Percentiles rank a stretch among this genome's conserved stretches.
Conservation (phyloP, 192 early-diverging fungal genomes). For the Coemansia sp. region DNA sequence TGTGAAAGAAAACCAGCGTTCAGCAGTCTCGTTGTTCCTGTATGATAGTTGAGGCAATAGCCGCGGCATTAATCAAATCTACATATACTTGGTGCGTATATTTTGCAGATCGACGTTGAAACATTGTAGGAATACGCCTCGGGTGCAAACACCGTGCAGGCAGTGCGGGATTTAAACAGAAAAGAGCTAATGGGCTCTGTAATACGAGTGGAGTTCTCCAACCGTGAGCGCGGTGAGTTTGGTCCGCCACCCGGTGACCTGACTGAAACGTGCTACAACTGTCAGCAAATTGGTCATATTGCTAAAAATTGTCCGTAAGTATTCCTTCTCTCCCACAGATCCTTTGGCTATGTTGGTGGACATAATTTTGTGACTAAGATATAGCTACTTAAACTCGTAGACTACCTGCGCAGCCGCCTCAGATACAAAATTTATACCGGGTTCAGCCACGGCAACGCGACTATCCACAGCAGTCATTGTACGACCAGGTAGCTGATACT, state of each 20-base stretch:
- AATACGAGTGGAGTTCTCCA: conserved; percentile 37
- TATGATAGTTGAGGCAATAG: no score
- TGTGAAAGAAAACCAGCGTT: no score
- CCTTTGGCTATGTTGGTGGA: background rate
- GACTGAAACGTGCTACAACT: conserved; percentile 33
- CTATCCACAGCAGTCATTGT: background rate
- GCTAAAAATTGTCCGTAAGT: conserved; percentile 44
- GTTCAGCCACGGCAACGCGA: conserved; percentile 8
- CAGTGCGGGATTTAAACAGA: conserved; percentile 18
- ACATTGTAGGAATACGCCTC: conserved; percentile 22
- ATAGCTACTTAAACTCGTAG: background rate
- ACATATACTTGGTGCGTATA: background rate
- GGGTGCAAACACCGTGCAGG: conserved; percentile 10
- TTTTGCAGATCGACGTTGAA: background rate
- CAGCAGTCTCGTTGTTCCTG: no score
- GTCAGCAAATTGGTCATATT: conserved; percentile 33
- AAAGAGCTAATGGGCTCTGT: conserved; percentile 14
- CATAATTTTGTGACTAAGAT: background rate
- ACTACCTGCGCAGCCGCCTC: conserved; percentile 2
- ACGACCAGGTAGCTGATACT: background rate
- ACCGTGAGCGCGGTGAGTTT: conserved; percentile 19
- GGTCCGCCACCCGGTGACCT: conserved; percentile 36
- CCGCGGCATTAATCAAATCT: background rate
- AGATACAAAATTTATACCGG: conserved; percentile 4
- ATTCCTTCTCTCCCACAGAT: background rate